Base-by-base conservation (phyloP, 2,329 filamentous ascomycete genomes). In the Cryphonectria carpinicola region DNA sequence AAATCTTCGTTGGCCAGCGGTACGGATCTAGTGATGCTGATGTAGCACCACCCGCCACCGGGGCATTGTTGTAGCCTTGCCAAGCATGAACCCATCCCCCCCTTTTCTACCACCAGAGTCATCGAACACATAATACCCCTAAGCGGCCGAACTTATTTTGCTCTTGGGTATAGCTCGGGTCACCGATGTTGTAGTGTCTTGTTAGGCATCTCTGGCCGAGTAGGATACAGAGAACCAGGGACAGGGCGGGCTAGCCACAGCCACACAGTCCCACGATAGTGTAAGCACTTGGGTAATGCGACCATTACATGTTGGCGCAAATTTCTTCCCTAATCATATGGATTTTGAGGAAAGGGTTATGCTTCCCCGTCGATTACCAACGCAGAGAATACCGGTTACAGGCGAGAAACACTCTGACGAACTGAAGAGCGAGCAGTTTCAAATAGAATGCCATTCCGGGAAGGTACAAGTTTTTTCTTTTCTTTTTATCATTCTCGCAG, bases 391-490 rank as follows among this genome's bases (percentile, higher is more conserved):
- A 74, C 69, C 49, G 68, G 71, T 10, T 73, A 75, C 11, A 74
- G 74, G 17, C 73, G 77, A 78, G 25, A 81, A 77, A 71, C 77
- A 82, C 41, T 81, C 80, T 67, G 78, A 81, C 37, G 74, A 73
- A 1, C 83, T 83, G 72, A 79, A 75, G 41, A 78, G 80, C 1
- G 41, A 78, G 80, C 1, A 75, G 76, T 2, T 79, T 83, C 69
- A 74, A 77, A 65, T 76, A 80, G 58, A 80, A 81, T 69, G 78
- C 80, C 13, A 10, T 4, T 22, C 61, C 35, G 7, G 7, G 8
- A n/a, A n/a, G 7, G 17, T 49, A n/a, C 17, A 19, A 81, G 37
- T 71, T 37, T 63, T 49, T 4, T 37, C 11, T 71, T 37, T 71
- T 37, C 58, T 49, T 4, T 37, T 37, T 25, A 49, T 56, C 37